Conservation (phyloP, 2,329 filamentous ascomycete genomes). For the Teratosphaeriaceae sp. region DNA sequence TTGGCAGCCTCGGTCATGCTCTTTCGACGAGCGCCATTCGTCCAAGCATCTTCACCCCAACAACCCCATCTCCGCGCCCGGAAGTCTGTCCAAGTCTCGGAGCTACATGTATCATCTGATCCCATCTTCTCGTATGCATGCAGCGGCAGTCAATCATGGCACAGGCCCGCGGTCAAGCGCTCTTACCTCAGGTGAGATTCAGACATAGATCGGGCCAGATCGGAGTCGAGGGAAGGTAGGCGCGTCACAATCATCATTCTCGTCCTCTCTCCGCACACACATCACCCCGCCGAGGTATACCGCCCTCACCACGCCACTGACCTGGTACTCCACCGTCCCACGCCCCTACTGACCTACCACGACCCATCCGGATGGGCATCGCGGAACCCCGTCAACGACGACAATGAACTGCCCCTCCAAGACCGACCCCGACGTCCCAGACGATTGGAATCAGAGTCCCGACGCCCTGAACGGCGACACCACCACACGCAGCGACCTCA, state of each 20-base stretch:
- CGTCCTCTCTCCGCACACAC: slow-evolving; percentile 1
- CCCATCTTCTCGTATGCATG: no score
- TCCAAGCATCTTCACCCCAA: not conserved
- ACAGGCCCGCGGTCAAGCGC: not conserved
- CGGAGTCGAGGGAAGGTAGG: slow-evolving; percentile 4
- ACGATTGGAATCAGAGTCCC: slow-evolving; percentile 58
- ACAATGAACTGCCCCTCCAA: slow-evolving; percentile 61
- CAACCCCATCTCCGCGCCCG: not conserved
- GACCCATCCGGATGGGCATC: not conserved
- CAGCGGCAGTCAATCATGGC: no score
- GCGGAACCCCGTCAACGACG: not conserved
- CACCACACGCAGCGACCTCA: slow-evolving; percentile 57
- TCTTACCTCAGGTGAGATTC: slow-evolving; percentile 6
- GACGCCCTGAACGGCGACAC: slow-evolving; percentile 51
- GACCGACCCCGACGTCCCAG: slow-evolving; percentile 48
- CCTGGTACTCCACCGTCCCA: not conserved
- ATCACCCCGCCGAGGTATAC: not conserved
- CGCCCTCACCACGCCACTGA: no score
- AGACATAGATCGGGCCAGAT: slow-evolving; percentile 2
- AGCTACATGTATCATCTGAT: no score
- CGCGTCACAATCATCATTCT: not conserved
- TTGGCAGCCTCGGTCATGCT: not conserved
- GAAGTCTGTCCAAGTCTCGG: no score
- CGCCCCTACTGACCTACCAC: not conserved
- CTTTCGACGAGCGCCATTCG: not conserved